These are phyloP conservation scores for Castanea crenata DNA, from an alignment of 306 rosid species.

Conservation along the genomic window DNA sequence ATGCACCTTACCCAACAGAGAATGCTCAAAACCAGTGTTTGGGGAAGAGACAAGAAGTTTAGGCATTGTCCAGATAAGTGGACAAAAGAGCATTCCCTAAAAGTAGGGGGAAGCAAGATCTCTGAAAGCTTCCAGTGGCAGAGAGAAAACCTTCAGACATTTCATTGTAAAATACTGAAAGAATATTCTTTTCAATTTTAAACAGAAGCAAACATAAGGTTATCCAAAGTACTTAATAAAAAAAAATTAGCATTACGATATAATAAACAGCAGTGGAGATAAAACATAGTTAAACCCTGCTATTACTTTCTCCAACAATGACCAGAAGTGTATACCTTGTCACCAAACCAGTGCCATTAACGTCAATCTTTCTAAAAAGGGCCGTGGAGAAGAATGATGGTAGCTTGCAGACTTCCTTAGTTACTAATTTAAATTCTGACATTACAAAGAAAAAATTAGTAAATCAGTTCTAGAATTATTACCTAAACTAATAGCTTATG, in stretches of 20 bases:
- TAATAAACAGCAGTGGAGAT: background rate
- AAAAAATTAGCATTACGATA: background rate
- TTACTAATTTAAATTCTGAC: constrained; percentile 77
- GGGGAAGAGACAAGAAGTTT: background rate
- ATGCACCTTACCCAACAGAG: background rate
- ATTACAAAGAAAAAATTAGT: constrained; percentile 37
- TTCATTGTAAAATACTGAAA: background rate
- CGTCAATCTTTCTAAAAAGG: constrained; percentile 83
- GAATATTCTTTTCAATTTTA: background rate
- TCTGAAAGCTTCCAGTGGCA: background rate
- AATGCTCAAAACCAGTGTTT: background rate
- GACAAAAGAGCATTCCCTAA: background rate
- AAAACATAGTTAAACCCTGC: background rate
- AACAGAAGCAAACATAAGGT: background rate
- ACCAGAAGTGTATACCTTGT: constrained; percentile 61
- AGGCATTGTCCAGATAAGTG: background rate
- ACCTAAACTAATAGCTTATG: constrained; percentile 22
- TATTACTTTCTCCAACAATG: constrained; percentile 2
- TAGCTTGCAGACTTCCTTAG: constrained; percentile 95
- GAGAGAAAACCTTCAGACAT: background rate
- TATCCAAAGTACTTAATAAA: background rate
- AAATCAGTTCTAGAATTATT: constrained; percentile 26
- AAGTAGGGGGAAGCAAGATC: background rate
- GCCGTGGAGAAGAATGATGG: constrained; percentile 84
- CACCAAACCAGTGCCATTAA: constrained; percentile 65